Evolutionary conservation across 2,329 filamentous ascomycete species (phyloP).

Genomic region (Pestalotiopsis sp.): DNA sequence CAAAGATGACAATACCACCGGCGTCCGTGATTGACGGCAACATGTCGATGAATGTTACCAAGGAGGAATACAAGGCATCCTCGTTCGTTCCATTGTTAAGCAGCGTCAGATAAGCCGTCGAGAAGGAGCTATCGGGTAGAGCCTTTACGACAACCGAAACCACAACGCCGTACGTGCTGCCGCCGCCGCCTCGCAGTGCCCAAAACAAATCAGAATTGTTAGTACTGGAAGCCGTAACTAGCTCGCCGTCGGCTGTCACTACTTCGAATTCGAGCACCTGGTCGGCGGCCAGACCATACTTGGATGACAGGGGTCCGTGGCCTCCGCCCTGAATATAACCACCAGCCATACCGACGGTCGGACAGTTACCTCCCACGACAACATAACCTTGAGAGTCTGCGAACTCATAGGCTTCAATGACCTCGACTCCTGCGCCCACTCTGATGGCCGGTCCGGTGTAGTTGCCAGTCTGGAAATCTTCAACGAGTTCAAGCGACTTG

Average conservation of each 20-base stretch:
- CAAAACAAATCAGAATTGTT: slow-evolving; percentile 57
- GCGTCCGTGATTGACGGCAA: slow-evolving; percentile 19
- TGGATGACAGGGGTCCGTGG: slow-evolving; percentile 47
- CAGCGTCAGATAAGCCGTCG: slow-evolving; percentile 11
- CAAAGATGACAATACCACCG: slow-evolving; percentile 16
- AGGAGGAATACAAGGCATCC: slow-evolving; percentile 15
- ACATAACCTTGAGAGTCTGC: slow-evolving; percentile 39
- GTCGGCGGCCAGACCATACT: slow-evolving; percentile 55
- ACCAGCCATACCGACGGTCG: slow-evolving; percentile 54
- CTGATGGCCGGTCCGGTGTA: slow-evolving; percentile 50
- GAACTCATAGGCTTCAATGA: slow-evolving; percentile 40
- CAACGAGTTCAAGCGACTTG: slow-evolving; percentile 28
- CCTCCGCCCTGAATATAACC: slow-evolving; percentile 61
- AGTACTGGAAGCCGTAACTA: slow-evolving; percentile 42
- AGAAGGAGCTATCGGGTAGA: slow-evolving; percentile 12
- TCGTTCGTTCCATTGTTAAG: slow-evolving; percentile 16
- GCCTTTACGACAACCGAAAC: slow-evolving; percentile 17
- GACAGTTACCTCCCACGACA: slow-evolving; percentile 40
- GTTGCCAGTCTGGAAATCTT: neutral
- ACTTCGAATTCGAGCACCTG: slow-evolving; percentile 53
- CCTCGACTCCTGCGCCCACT: slow-evolving; percentile 51
- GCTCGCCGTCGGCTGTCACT: slow-evolving; percentile 45
- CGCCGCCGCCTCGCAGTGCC: slow-evolving; percentile 56
- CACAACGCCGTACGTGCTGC: slow-evolving; percentile 57
- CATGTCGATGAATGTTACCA: slow-evolving; percentile 15